phyloP scores from a whole-genome alignment of 371 early-diverging fungal genomes.

The Lichtheimia ornata region DNA sequence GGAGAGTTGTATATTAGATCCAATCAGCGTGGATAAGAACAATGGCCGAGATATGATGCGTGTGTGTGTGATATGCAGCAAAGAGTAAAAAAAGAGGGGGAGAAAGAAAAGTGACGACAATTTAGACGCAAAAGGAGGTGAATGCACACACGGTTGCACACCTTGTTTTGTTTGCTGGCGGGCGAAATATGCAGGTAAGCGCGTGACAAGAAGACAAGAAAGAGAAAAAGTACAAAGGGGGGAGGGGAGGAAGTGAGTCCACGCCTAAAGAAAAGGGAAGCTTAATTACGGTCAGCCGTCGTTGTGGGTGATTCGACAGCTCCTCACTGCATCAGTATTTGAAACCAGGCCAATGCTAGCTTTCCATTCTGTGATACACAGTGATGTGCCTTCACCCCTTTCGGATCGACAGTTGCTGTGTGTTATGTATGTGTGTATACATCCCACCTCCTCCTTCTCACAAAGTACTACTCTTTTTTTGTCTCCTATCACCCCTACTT shows the following conservation, averaged over 20 bases:
- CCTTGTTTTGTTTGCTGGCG: slow-evolving; percentile 20
- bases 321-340: slow-evolving; percentile 9
- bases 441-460: neutral
- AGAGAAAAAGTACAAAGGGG: slow-evolving; percentile 10
- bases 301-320: neutral
- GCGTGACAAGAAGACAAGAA: slow-evolving; percentile 17
- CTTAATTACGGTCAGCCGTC: slow-evolving; percentile 1
- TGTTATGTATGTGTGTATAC: slow-evolving; percentile 1
- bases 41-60: slow-evolving; percentile 5
- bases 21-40: slow-evolving; percentile 1
- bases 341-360: slow-evolving; percentile 22
- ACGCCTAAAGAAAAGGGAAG: neutral
- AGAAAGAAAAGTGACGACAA: slow-evolving; percentile 3
- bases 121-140: slow-evolving; percentile 14
- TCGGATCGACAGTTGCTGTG: neutral
- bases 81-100: slow-evolving; percentile 7
- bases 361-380: slow-evolving; percentile 4
- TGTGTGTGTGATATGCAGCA: neutral
- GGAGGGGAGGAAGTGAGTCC: neutral
- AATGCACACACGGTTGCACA: slow-evolving; percentile 21
- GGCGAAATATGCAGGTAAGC: slow-evolving; percentile 27
- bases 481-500: neutral
- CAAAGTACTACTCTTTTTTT: neutral
- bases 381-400: no score
- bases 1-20: neutral